Conservation (phyloP, 2,329 filamentous ascomycete genomes). For the Remersonia thermophila region DNA sequence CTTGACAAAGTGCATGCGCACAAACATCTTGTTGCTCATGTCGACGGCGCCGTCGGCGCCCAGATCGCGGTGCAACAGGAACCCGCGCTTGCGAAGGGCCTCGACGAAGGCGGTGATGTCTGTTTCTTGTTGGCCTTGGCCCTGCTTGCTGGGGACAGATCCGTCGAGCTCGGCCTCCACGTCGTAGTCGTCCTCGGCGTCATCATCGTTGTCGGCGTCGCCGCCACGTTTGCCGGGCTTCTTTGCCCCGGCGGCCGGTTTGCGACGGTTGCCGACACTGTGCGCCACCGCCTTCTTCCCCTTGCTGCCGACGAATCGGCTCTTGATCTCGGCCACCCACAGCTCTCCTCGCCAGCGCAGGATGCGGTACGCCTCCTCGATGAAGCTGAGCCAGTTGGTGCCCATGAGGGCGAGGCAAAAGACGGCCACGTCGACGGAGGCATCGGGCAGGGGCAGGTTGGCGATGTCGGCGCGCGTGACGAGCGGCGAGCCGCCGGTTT, state of each 20-base stretch:
- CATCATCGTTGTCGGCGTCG: slow-evolving; percentile 35
- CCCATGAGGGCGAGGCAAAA: slow-evolving; percentile 98
- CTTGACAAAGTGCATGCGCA: slow-evolving; percentile 91
- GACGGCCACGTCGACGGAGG: slow-evolving; percentile 71
- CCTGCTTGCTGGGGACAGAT: slow-evolving; percentile 44
- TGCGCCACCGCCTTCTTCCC: slow-evolving; percentile 45
- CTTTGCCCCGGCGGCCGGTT: slow-evolving; percentile 37
- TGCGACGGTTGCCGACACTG: slow-evolving; percentile 54
- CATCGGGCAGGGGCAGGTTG: slow-evolving; percentile 62
- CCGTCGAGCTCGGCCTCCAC: slow-evolving; percentile 62
- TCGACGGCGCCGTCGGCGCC: slow-evolving; percentile 50
- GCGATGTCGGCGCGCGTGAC: slow-evolving; percentile 87
- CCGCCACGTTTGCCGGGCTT: slow-evolving; percentile 24
- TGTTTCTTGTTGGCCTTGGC: slow-evolving; percentile 72
- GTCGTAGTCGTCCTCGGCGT: slow-evolving; percentile 38
- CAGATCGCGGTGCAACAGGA: slow-evolving; percentile 61
- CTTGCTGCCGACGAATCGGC: slow-evolving; percentile 52
- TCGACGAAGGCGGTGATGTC: slow-evolving; percentile 81
- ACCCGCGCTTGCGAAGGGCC: slow-evolving; percentile 67
- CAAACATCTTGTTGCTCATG: slow-evolving; percentile 93
- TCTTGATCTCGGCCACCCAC: slow-evolving; percentile 96
- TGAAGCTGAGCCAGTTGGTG: slow-evolving; percentile 93
- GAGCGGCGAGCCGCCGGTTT: slow-evolving; percentile 53
- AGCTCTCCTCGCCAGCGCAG: slow-evolving; percentile 90
- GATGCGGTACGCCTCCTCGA: slow-evolving; percentile 89